Evolutionary conservation across 768 basidiomycete genomes (phyloP).

Genomic region (Strobilomyces confusus): DNA sequence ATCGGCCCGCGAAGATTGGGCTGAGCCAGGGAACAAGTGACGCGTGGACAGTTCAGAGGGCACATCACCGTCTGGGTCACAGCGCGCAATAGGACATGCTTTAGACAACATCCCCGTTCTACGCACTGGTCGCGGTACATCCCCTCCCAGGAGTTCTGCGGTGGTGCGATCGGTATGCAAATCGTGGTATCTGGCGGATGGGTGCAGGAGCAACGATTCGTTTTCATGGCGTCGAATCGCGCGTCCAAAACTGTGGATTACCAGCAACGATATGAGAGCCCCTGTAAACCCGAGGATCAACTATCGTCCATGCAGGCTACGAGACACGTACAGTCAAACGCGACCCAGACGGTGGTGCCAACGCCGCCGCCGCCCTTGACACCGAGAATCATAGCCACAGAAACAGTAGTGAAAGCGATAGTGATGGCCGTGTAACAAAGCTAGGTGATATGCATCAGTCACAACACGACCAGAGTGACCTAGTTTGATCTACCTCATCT

Average conservation of each 20-base stretch:
- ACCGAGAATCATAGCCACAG: slow-evolving; percentile 47
- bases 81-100: neutral
- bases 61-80: neutral
- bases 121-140: neutral
- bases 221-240: slow-evolving; percentile 5
- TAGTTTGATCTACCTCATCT: slow-evolving; percentile 52
- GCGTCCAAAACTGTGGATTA: slow-evolving; percentile 5
- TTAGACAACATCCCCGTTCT: neutral
- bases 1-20: slow-evolving; percentile 7
- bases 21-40: slow-evolving; percentile 9
- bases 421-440: slow-evolving; percentile 53
- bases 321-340: slow-evolving; percentile 45
- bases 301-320: neutral
- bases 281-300: slow-evolving; percentile 4
- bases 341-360: slow-evolving; percentile 49
- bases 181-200: slow-evolving; percentile 3
- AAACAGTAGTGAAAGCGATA: slow-evolving; percentile 44
- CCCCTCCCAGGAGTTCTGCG: slow-evolving; percentile 5
- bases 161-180: slow-evolving; percentile 6
- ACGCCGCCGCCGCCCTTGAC: slow-evolving; percentile 44
- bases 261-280: slow-evolving; percentile 2
- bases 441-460: slow-evolving; percentile 26
- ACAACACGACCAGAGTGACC: neutral
- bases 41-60: slow-evolving; percentile 1
- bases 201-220: slow-evolving; percentile 4